These are phyloP conservation scores for Citrus medica DNA, from an alignment of 345 rosid species.

Conservation along the genomic window DNA sequence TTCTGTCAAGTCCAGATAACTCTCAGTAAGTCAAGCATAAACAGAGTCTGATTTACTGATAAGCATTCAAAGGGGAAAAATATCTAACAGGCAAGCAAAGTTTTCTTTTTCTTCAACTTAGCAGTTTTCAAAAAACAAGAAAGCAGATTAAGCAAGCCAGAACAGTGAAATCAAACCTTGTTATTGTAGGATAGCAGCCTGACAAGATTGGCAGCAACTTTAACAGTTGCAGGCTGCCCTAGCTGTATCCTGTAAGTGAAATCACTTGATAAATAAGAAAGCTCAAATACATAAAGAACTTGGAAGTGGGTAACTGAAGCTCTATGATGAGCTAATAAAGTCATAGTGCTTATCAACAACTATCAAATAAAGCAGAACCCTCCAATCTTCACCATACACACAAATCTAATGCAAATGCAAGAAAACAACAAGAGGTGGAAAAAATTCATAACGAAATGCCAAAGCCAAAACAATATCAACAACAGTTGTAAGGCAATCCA, in stretches of 20 bases:
- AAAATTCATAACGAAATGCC: not conserved
- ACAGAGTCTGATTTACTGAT: not conserved
- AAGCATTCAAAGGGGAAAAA: not conserved
- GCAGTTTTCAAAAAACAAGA: not conserved
- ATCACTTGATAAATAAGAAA: not conserved
- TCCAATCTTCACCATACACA: not conserved
- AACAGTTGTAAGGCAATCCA: not conserved
- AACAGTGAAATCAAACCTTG: slow-evolving; percentile 49
- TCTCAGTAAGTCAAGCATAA: not conserved
- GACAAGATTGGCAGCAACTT: slow-evolving; percentile 94
- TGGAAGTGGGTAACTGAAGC: not conserved
- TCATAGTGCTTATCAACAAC: not conserved
- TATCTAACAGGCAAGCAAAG: not conserved
- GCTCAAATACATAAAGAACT: not conserved
- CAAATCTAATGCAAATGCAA: not conserved
- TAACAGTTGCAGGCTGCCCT: slow-evolving; percentile 97
- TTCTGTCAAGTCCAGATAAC: slow-evolving; percentile 46
- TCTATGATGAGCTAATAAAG: not conserved
- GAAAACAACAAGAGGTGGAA: not conserved
- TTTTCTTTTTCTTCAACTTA: not conserved
- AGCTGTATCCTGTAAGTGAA: slow-evolving; percentile 63
- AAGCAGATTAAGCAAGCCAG: not conserved
- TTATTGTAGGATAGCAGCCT: slow-evolving; percentile 80
- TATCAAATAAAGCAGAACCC: not conserved
- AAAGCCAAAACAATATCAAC: not conserved